Evolutionary conservation across 306 rosid species (phyloP).

Genomic region (Pyrus pyrifolia): DNA sequence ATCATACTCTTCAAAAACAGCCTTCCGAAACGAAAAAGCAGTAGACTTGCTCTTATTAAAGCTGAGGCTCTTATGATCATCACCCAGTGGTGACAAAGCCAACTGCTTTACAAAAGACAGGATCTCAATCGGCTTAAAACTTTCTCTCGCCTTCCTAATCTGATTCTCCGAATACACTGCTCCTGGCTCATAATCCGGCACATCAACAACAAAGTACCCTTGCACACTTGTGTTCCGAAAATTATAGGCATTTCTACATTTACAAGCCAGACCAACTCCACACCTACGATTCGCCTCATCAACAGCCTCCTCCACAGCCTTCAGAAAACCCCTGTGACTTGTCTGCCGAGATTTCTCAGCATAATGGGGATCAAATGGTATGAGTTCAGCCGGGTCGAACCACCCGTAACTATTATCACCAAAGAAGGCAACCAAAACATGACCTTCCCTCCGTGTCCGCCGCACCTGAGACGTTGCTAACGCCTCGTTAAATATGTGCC

Average conservation of each 20-base stretch:
- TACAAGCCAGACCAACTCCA: conserved; percentile 64
- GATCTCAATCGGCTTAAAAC: conserved; percentile 49
- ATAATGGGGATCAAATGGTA: conserved; percentile 62
- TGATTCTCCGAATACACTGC: conserved; percentile 61
- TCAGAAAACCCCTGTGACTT: conserved; percentile 48
- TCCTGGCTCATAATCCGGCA: conserved; percentile 73
- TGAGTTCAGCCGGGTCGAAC: conserved; percentile 87
- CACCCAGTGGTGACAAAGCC: conserved; percentile 51
- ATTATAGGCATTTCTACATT: conserved; percentile 57
- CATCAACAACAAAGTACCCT: conserved; percentile 73
- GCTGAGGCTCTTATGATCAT: conserved; percentile 39
- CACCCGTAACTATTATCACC: conserved; percentile 98
- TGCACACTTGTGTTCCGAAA: conserved; percentile 41
- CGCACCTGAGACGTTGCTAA: conserved; percentile 73
- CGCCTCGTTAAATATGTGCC: conserved; percentile 71
- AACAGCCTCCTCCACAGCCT: conserved; percentile 91
- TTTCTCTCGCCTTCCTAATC: conserved; percentile 55
- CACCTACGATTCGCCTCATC: conserved; percentile 78
- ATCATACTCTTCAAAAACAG: conserved; percentile 79
- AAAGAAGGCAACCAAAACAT: conserved; percentile 80
- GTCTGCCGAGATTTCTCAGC: conserved; percentile 75
- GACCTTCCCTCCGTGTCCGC: conserved; percentile 65
- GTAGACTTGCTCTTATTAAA: conserved; percentile 62
- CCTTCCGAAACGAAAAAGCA: conserved; percentile 46
- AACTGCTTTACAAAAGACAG: conserved; percentile 64